These are phyloP conservation scores for Sugiyamaella grinbergsii DNA, from an alignment of 1,139 yeast genomes.

Conservation along the genomic window DNA sequence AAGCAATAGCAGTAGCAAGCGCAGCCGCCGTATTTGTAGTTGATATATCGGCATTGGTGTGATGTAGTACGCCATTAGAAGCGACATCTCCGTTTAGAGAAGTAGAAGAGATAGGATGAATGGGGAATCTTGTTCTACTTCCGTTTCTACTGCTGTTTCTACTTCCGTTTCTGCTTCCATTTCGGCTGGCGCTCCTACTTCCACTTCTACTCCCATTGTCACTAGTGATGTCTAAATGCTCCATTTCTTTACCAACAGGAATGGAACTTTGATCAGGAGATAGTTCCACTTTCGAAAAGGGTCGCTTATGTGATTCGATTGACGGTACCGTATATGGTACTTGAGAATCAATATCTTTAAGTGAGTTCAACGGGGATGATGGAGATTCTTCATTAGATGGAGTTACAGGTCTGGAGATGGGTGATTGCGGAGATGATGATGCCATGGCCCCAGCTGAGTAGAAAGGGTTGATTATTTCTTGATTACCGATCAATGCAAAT, in stretches of 20 bases:
- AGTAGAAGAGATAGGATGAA: neutral
- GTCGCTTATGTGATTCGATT: constrained; percentile 18
- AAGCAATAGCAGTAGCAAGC: constrained; percentile 4
- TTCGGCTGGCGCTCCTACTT: neutral
- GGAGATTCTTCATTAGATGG: constrained; percentile 7
- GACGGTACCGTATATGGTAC: constrained; percentile 8
- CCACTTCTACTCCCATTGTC: constrained; percentile 1
- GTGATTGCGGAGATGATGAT: constrained; percentile 15
- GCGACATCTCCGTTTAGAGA: neutral
- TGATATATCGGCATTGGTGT: neutral
- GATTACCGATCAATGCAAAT: too few species aligned
- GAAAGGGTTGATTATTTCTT: too few species aligned
- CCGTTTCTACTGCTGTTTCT: neutral
- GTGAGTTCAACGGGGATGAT: constrained; percentile 16
- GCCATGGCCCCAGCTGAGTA: constrained; percentile 8
- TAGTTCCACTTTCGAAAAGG: constrained; percentile 21
- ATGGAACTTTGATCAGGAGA: constrained; percentile 18
- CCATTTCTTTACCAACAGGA: constrained; percentile 15
- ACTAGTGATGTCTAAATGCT: constrained; percentile 6
- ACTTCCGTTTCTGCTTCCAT: neutral
- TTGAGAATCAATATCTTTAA: constrained; percentile 10
- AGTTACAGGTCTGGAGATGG: constrained; percentile 10
- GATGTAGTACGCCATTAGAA: constrained; percentile 1
- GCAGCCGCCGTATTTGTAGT: constrained; percentile 8
- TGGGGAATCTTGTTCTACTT: too few species aligned